Evolutionary conservation across 148 eudicot species (phyloP), one percentile per base, ranked within the genome.

Genomic region (Cornus suecica): DNA sequence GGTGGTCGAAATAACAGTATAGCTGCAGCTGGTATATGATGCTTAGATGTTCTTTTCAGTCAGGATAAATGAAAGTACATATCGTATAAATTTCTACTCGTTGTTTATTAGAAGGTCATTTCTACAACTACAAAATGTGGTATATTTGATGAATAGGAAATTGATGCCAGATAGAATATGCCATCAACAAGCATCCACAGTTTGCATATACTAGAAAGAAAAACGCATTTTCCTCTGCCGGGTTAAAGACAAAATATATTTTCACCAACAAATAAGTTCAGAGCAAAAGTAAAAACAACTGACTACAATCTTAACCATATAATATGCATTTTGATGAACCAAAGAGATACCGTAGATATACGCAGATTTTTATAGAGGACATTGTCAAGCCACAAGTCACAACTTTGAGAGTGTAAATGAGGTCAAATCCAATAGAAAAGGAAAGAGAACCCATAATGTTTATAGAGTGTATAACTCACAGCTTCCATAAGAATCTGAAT

Each of bases 401-500:
- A 68, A 68, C 25, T 37, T 56, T 20, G 15, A 48, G 54, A 13
- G 15, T 22, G 69, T 66, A 29, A 58, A 31, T 0, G 10, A 68
- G 32, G 51, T n/a, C 31, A 24, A 61, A 10, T 37, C 9, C 42
- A 37, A 6, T 37, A 37, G 42, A 37, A 54, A 0, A n/a, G 3
- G 45, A 37, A 65, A 65, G 22, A 32, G 20, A 2, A 24, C 5
- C 23, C 54, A 48, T 11, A 48, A 48, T 48, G 42, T 4, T 32
- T 26, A 18, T 30, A 1, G 31, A 34, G 31, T 28, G 42, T 31
- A 23, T 32, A 22, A 32, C 87, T 73, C 79, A 86, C 89, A 61
- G 82, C 78, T 81, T 86, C 89, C 83, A 84, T 74, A 60, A 86
- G 79, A 71, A 77, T 78, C 60, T 84, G 83, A 72, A 82, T 73